Evolutionary conservation across 495 filamentous ascomycete species (phyloP), one percentile per base, ranked within the genome.

Genomic region (Xylaria flabelliformis): DNA sequence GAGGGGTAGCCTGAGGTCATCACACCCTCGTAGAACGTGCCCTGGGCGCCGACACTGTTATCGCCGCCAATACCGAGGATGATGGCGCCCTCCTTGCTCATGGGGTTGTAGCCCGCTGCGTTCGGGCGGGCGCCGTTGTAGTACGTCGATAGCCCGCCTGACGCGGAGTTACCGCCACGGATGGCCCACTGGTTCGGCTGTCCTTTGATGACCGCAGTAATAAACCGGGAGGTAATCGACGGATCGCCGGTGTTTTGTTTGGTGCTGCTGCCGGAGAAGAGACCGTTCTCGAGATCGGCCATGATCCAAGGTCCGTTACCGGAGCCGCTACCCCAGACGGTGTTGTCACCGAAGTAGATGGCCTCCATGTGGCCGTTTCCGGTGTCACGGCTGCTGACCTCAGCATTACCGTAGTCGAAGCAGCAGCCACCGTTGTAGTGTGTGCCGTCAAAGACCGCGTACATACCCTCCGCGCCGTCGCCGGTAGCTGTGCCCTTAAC

Each of bases 331-430:
- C 88, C 88, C 86, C 85, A 88, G 76, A 50, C 68, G 13, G 80
- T 85, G 75, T 71, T 80, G 68, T 77, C 77, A 48, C 88, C 88
- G 76, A 77, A 89, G 82, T 90, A 90, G 77, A 90, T 85, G 48
- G 88, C 86, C 77, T 90, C 88, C 88, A 90, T 89, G 72, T 89
- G 87, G 69, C 85, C 87, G 70, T 83, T 82, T 55, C 88, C 88
- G 1, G 87, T 89, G 72, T 89, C 88, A 10, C 36, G 76, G 70
- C 78, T 85, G 75, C 75, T 88, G 32, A 80, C 84, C 79, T 90
- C 88, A 53, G 88, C 88, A 59, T 90, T 90, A 65, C 88, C 88
- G 64, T 90, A 90, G 78, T 90, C 88, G 73, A 88, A 90, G 81
- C 88, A 90, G 82, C 88, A 90, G 36, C 42, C 82, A 44, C 69